These are phyloP conservation scores for Tolypocladium paradoxum DNA, from an alignment of 2,329 filamentous ascomycete genomes.

Conservation along the genomic window DNA sequence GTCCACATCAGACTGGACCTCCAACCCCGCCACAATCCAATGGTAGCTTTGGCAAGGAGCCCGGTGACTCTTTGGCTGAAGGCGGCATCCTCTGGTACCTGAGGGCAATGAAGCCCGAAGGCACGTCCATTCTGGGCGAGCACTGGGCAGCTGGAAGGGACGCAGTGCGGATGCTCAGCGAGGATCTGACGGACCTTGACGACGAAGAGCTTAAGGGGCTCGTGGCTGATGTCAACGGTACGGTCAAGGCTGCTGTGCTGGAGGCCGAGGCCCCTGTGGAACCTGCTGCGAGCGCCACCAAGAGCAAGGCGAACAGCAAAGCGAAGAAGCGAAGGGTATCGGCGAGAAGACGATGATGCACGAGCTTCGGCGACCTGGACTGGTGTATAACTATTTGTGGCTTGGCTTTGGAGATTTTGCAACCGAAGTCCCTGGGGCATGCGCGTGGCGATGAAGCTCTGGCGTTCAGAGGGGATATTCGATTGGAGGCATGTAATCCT, in stretches of 20 bases:
- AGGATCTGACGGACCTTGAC: conserved; percentile 84
- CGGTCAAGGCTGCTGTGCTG: conserved; percentile 15
- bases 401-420: background rate
- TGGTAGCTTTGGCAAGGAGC: conserved; percentile 40
- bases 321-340: conserved; percentile 24
- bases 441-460: background rate
- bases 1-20: conserved; percentile 30
- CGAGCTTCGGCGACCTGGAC: background rate
- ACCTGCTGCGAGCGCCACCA: conserved; percentile 9
- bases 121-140: conserved; percentile 71
- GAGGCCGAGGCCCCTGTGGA: conserved; percentile 14
- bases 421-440: background rate
- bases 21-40: conserved; percentile 59
- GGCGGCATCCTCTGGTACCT: conserved; percentile 88
- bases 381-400: background rate
- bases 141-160: conserved; percentile 54
- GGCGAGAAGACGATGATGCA: conserved; percentile 20
- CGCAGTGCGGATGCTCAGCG: conserved; percentile 57
- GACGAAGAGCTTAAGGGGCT: conserved; percentile 77
- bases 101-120: conserved; percentile 64
- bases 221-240: conserved; percentile 40
- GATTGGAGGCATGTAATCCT: background rate
- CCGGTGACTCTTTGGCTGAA: conserved; percentile 45
- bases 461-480: background rate
- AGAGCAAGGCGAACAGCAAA: conserved; percentile 15